These are phyloP conservation scores for Halophytophthora polymorphica DNA, from an alignment of 352 stramenopile species.

Conservation along the genomic window DNA sequence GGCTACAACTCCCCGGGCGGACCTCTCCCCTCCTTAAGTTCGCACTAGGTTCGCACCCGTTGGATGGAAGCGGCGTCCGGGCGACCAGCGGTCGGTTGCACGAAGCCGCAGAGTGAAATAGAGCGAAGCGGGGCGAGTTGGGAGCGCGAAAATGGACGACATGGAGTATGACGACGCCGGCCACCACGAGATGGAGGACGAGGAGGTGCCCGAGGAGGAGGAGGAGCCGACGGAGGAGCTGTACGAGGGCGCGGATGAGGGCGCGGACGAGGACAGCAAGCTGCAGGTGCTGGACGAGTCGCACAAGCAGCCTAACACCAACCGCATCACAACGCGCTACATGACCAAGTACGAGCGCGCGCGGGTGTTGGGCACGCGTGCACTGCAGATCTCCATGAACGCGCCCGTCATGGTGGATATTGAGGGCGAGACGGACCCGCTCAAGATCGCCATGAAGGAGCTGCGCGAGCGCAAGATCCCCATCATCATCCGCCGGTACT, in stretches of 20 bases:
- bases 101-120: not conserved
- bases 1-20: not conserved
- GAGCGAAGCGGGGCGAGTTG: not conserved
- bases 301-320: conserved; percentile 81
- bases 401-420: conserved; percentile 95
- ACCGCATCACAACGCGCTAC: conserved; percentile 96
- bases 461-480: conserved; percentile 98
- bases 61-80: conserved; percentile 24
- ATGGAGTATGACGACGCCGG: conserved; percentile 83
- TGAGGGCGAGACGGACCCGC: conserved; percentile 98
- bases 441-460: conserved; percentile 99
- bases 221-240: conserved; percentile 73
- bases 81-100: conserved; percentile 5
- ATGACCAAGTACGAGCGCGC: conserved; percentile 99
- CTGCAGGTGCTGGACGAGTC: conserved; percentile 82
- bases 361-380: conserved; percentile 96
- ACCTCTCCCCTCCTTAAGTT: too few species aligned
- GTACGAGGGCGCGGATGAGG: conserved; percentile 64
- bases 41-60: not conserved
- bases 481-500: conserved; percentile 99
- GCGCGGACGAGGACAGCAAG: conserved; percentile 49
- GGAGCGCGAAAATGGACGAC: conserved; percentile 58
- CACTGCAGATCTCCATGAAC: conserved; percentile 99
- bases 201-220: conserved; percentile 81
- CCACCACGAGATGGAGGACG: conserved; percentile 79